These are phyloP conservation scores for Eragrostis curvula DNA, from an alignment of 176 grass and related monocot species.

Conservation along the genomic window DNA sequence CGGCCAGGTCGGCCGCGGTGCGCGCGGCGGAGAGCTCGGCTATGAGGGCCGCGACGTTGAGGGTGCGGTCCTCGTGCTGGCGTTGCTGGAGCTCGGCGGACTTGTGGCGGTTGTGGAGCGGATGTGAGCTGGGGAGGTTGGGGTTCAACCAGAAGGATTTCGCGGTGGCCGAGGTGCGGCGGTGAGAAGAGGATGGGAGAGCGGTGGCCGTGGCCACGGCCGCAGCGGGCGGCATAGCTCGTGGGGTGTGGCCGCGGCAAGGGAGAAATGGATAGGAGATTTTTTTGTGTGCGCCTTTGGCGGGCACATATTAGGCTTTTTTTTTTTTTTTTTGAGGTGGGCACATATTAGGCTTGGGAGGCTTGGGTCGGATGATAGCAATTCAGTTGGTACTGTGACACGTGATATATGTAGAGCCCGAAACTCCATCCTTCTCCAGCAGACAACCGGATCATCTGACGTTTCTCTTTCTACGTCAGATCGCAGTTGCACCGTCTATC, in stretches of 20 bases:
- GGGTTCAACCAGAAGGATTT: conserved; percentile 61
- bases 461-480: too few species aligned
- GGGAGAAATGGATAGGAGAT: conserved; percentile 52
- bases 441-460: too few species aligned
- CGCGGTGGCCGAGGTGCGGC: conserved; percentile 16
- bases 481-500: too few species aligned
- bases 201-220: conserved; percentile 21
- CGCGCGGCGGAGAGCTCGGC: conserved; percentile 52
- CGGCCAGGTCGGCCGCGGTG: conserved; percentile 57
- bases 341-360: too few species aligned
- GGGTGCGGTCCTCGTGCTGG: conserved; percentile 49
- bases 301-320: too few species aligned
- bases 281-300: conserved; percentile 36
- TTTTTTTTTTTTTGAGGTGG: too few species aligned
- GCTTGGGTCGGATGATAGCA: too few species aligned
- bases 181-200: conserved; percentile 28
- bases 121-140: conserved; percentile 49
- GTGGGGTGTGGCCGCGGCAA: background rate
- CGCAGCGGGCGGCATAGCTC: conserved; percentile 36
- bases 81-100: conserved; percentile 17
- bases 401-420: too few species aligned
- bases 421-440: too few species aligned
- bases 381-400: too few species aligned
- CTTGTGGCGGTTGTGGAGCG: conserved; percentile 45
- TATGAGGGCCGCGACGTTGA: conserved; percentile 62